These are phyloP conservation scores for Flaveria ramosissima DNA, from an alignment of 129 eudicot species.

Conservation along the genomic window DNA sequence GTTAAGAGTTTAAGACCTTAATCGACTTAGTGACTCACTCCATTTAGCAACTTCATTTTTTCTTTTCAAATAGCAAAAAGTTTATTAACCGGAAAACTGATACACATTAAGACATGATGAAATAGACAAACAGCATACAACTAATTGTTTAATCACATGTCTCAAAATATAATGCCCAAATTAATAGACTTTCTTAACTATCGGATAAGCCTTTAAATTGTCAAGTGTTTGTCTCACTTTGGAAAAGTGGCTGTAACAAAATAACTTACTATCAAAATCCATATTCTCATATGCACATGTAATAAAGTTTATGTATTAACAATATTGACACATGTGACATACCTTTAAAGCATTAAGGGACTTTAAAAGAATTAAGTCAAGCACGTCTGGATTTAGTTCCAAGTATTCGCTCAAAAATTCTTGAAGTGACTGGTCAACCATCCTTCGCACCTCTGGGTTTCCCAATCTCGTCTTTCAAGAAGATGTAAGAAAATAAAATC, in stretches of 20 bases:
- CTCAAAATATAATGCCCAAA: neutral
- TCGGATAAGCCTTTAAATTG: neutral
- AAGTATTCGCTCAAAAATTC: conserved; percentile 84
- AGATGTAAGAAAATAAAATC: conserved; percentile 23
- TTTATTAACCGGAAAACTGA: too few relatives aligned
- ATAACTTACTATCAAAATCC: neutral
- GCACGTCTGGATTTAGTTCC: conserved; percentile 95
- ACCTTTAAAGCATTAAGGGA: conserved; percentile 96
- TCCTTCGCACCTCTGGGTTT: conserved; percentile 87
- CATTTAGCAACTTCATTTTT: too few relatives aligned
- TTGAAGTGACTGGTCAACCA: conserved; percentile 85
- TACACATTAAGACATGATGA: neutral
- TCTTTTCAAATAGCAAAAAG: too few relatives aligned
- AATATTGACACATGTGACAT: neutral
- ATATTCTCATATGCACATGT: neutral
- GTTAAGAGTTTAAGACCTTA: neutral
- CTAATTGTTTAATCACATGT: neutral
- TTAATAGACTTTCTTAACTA: neutral
- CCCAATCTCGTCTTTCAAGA: conserved; percentile 82
- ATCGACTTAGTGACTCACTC: neutral
- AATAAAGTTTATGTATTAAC: neutral
- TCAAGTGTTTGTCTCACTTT: neutral
- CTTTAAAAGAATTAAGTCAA: conserved; percentile 80
- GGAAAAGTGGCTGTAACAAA: neutral
- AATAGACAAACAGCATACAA: neutral